A percentile compares a stretch with the other conserved stretches of the same genome.
phyloP scores from a whole-genome alignment of 108 stramenopile species.

The Cyclotella cryptica region DNA sequence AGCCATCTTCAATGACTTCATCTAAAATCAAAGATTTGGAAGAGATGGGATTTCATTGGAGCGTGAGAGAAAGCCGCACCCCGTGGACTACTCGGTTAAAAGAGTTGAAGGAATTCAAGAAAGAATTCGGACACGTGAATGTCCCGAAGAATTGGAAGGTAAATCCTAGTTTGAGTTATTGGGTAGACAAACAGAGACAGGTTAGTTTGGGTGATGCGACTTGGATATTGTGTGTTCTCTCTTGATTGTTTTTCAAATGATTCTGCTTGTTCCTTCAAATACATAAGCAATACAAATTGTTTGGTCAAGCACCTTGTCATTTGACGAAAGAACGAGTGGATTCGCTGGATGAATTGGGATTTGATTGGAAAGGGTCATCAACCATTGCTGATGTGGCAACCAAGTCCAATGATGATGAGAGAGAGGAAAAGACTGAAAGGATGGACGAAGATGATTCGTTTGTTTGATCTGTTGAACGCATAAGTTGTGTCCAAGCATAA shows the following conservation, averaged over 20 bases:
- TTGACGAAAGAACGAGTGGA: constrained; percentile 25
- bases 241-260: background rate
- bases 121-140: constrained; percentile 14
- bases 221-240: constrained; percentile 1
- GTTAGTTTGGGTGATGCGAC: background rate
- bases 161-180: constrained; percentile 30
- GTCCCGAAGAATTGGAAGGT: constrained; percentile 31
- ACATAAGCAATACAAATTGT: constrained; percentile 27
- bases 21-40: constrained; percentile 31
- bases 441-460: background rate
- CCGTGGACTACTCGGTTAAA: constrained; percentile 23
- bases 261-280: background rate
- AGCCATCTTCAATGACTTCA: constrained; percentile 12
- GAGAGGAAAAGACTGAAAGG: background rate
- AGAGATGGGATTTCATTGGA: constrained; percentile 40
- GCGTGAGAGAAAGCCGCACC: constrained; percentile 12
- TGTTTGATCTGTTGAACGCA: too few relatives aligned
- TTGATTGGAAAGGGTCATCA: constrained; percentile 17
- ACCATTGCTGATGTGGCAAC: background rate
- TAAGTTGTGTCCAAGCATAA: too few relatives aligned
- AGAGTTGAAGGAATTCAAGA: constrained; percentile 22
- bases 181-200: constrained; percentile 33
- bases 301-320: constrained; percentile 17
- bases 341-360: constrained; percentile 14
- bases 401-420: background rate